Evolutionary conservation across 257 asterid species (phyloP), one percentile per base, ranked within the genome.

Genomic region (Linaria vulgaris): DNA sequence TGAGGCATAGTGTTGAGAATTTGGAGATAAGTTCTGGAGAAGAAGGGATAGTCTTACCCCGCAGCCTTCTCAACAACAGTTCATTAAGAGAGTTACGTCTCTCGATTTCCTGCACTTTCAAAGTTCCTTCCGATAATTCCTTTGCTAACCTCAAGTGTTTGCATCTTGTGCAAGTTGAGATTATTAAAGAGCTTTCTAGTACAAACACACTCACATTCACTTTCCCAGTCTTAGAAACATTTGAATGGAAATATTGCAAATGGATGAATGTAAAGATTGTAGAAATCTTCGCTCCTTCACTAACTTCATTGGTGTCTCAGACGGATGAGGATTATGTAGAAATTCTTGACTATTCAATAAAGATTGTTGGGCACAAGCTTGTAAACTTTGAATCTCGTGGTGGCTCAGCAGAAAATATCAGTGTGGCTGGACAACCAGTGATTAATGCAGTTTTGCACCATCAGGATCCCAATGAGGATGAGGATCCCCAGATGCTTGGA

Each of bases 191-290:
- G 1, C 13, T 14, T 14, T n/a, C 52, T 19, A 46, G 6, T 46
- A 15, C 21, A 4, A 22, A 46, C 8, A 1, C 19, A 5, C 21
- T 46, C 0, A 19, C 8, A 1, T 46, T 46, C 6, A 34, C 41
- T 3, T 34, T 34, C 10, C 41, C 41, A 34, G 41, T 45, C 45
- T 12, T 61, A 23, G 23, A 46, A 15, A 2, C 44, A 9, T n/a
- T 45, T 15, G 25, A 1, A 12, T 16, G 45, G 0, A 27, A 1
- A 2, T 5, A n/a, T 1, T 61, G 56, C 44, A 24, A n/a, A 61
- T 61, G 67, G 66, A 13, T 44, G 53, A 61, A 61, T 8, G 66
- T 61, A 6, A 43, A 23, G 9, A 9, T 45, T 24, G 55, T 61
- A 19, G 54, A 61, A 61, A 4, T 61, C 23, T 9, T 20, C 19